Percentiles rank a stretch among this genome's conserved stretches.
These are phyloP conservation scores for Middelhovenomyces tepae DNA, from an alignment of 805 yeast genomes.

Conservation along the genomic window DNA sequence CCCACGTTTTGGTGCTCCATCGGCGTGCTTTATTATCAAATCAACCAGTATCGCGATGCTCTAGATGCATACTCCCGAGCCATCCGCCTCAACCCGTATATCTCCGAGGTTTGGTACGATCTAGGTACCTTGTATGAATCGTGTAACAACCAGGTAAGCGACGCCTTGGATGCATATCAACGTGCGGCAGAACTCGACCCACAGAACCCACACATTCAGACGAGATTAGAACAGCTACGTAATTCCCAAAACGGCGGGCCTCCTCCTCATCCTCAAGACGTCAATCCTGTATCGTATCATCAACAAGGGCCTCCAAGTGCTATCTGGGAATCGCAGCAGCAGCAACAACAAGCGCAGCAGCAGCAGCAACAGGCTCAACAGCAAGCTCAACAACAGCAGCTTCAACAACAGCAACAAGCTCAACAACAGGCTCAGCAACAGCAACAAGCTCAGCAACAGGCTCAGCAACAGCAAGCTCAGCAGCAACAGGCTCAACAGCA, in stretches of 20 bases:
- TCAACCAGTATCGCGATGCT: conserved; percentile 93
- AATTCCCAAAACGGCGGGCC: conserved; percentile 28
- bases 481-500: conserved; percentile 11
- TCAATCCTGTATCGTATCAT: conserved; percentile 46
- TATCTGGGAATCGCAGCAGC: conserved; percentile 20
- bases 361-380: conserved; percentile 19
- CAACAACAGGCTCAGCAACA: conserved; percentile 13
- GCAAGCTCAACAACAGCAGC: conserved; percentile 14
- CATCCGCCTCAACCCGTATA: conserved; percentile 88
- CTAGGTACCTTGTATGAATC: conserved; percentile 95
- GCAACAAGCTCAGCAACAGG: conserved; percentile 15
- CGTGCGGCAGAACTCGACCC: conserved; percentile 96
- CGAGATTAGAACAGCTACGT: conserved; percentile 73
- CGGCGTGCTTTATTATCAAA: conserved; percentile 94
- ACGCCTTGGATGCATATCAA: conserved; percentile 93
- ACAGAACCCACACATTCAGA: conserved; percentile 86
- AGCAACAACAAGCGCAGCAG: conserved; percentile 17
- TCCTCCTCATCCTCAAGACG: conserved; percentile 50
- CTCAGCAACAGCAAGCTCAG: conserved; percentile 14
- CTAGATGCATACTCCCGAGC: conserved; percentile 97
- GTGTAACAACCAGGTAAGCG: conserved; percentile 89
- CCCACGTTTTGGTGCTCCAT: conserved; percentile 97
- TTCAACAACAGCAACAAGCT: conserved; percentile 14
- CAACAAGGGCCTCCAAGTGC: conserved; percentile 58
- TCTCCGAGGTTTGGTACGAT: conserved; percentile 98